Evolutionary conservation across 2,329 filamentous ascomycete genomes (phyloP).

Genomic region (Purpureocillium lavendulum): DNA sequence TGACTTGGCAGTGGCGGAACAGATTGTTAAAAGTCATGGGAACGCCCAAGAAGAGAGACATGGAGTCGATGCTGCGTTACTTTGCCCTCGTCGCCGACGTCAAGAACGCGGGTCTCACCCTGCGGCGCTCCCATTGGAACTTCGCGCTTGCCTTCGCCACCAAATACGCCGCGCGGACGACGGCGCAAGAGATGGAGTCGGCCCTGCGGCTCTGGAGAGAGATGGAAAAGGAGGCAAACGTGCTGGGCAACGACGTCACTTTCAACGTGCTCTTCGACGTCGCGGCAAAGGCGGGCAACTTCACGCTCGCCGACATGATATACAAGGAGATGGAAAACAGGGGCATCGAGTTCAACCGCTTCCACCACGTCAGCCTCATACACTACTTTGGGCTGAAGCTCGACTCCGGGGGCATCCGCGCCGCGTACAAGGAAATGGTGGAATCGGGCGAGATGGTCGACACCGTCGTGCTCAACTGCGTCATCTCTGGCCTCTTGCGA

Average conservation of each 20-base stretch:
- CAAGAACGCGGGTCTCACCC: constrained; percentile 60
- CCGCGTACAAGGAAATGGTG: constrained; percentile 77
- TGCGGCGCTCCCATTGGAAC: constrained; percentile 70
- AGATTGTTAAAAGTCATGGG: constrained; percentile 61
- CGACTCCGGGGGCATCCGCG: constrained; percentile 66
- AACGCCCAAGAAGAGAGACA: constrained; percentile 46
- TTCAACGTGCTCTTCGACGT: constrained; percentile 91
- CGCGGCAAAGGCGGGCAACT: constrained; percentile 79
- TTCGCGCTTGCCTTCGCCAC: constrained; percentile 73
- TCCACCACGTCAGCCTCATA: constrained; percentile 74
- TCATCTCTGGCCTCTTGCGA: constrained; percentile 70
- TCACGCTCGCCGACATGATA: constrained; percentile 73
- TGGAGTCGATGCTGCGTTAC: constrained; percentile 68
- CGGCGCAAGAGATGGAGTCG: constrained; percentile 48
- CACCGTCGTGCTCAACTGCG: constrained; percentile 75
- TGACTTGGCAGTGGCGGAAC: constrained; percentile 47
- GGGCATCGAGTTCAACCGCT: constrained; percentile 62
- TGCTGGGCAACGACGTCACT: constrained; percentile 65
- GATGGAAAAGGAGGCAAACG: constrained; percentile 69
- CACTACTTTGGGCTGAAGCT: constrained; percentile 71
- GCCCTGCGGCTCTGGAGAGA: constrained; percentile 76
- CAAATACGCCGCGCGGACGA: constrained; percentile 54
- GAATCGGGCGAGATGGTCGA: constrained; percentile 80
- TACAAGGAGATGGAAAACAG: constrained; percentile 72
- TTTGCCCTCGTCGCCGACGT: constrained; percentile 79